Evolutionary conservation across 169 alveolate genomes (phyloP), one percentile per base, ranked within the genome.

Genomic region (Miamiensis avidus): DNA sequence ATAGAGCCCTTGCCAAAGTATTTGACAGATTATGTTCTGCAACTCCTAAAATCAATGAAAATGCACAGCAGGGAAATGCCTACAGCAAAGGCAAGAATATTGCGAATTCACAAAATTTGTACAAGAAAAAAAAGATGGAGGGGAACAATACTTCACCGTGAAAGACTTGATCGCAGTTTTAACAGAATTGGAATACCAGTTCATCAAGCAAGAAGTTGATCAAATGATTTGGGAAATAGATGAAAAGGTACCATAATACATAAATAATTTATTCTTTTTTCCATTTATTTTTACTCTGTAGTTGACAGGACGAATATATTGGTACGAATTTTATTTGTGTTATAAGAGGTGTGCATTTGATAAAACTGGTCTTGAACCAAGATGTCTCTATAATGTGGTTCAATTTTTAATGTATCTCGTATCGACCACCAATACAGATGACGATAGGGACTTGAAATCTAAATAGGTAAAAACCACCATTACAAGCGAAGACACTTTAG

Each of bases 171-270:
- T 84, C 65, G 85, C 87, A 75, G 82, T 86, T 79, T 89, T 87
- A 82, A 88, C 78, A 77, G 79, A 84, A 78, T 78, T 89, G 75
- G 85, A 83, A 0, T 88, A 89, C 74, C 82, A 78, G 65, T 88
- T 88, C 69, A 87, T 87, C 0, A 84, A 89, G 76, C 88, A 91
- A 77, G 96, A 96, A 90, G 90, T 94, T 31, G 93, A 94, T 85
- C 88, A 92, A 82, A 92, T 96, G 97, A 88, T 94, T 25, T 96
- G 97, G 98, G 99, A 97, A 89, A 98, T 97, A 1, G 99, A 97
- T 91, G 98, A 97, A 76, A 98, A 97, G 88, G 69, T 49, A 49
- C 4, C 4, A 49, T 11, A 49, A 49, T 49, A 49, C 69, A 49
- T 49, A 49, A 11, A 49, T 11, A 49, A 11, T 11, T 49, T 11